Evolutionary conservation across 352 stramenopile genomes (phyloP).

Genomic region (Phytopythium sindhum): DNA sequence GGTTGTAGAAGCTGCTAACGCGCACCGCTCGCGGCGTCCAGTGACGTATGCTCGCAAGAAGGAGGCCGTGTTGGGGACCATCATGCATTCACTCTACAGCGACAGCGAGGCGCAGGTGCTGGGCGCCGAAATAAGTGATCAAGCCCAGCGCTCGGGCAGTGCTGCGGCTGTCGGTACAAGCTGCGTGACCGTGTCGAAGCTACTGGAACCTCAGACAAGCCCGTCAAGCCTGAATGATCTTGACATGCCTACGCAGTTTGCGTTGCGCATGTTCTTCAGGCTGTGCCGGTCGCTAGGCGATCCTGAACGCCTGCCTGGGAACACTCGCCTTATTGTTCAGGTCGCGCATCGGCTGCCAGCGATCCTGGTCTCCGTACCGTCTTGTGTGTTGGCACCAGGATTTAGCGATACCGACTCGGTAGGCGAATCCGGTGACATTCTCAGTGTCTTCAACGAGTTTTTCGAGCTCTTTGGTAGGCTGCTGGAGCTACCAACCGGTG

Average conservation of each 20-base stretch:
- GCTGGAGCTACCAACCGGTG: slow-evolving; percentile 14
- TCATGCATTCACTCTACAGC: neutral
- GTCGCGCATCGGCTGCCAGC: slow-evolving; percentile 52
- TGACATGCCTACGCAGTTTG: slow-evolving; percentile 50
- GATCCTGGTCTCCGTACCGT: slow-evolving; percentile 49
- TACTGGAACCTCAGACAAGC: neutral
- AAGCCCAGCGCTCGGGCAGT: neutral
- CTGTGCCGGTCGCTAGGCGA: slow-evolving; percentile 51
- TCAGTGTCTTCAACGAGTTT: slow-evolving; percentile 58
- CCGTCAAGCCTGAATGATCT: slow-evolving; percentile 32
- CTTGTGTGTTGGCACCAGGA: slow-evolving; percentile 52
- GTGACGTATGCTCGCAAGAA: neutral
- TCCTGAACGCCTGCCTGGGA: slow-evolving; percentile 14
- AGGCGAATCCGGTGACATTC: slow-evolving; percentile 7
- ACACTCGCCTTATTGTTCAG: slow-evolving; percentile 35
- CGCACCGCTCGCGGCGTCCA: neutral
- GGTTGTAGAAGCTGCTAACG: neutral
- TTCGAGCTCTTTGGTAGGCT: slow-evolving; percentile 41
- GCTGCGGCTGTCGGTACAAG: neutral
- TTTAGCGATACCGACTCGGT: slow-evolving; percentile 15
- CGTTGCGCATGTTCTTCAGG: slow-evolving; percentile 69
- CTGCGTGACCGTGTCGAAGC: neutral
- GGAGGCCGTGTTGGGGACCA: neutral
- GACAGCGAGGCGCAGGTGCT: neutral
- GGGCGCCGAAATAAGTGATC: neutral